Evolutionary conservation across 1,139 yeast genomes (phyloP).

Genomic region (Blastobotrys illinoisensis): DNA sequence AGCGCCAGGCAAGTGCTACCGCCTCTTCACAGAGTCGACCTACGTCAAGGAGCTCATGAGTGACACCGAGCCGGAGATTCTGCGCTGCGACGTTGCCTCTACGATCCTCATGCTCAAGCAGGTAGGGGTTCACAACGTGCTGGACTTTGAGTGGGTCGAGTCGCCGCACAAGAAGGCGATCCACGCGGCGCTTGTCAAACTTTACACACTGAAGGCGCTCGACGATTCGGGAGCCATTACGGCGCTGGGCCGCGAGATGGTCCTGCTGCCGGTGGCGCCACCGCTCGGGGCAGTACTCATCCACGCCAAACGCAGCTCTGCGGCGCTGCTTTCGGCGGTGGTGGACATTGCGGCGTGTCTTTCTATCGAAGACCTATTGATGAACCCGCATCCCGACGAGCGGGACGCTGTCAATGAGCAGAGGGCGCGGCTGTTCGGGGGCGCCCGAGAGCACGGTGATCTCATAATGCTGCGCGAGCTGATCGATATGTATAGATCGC

Average conservation of each 20-base stretch:
- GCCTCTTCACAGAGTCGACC: conserved; percentile 73
- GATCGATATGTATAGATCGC: conserved; percentile 51
- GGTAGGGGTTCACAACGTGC: conserved; percentile 74
- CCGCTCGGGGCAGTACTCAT: conserved; percentile 84
- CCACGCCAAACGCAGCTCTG: conserved; percentile 57
- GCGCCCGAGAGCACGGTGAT: conserved; percentile 75
- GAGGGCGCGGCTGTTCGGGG: conserved; percentile 48
- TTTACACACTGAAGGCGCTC: conserved; percentile 74
- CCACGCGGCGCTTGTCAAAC: conserved; percentile 67
- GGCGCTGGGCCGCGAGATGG: conserved; percentile 72
- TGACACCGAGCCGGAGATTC: conserved; percentile 90
- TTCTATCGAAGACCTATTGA: conserved; percentile 80
- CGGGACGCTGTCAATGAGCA: conserved; percentile 70
- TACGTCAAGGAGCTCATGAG: conserved; percentile 51
- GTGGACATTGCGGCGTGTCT: conserved; percentile 88
- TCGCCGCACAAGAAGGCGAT: conserved; percentile 79
- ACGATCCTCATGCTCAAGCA: conserved; percentile 80
- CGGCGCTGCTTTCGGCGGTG: conserved; percentile 46
- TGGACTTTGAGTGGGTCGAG: conserved; percentile 90
- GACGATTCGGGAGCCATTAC: conserved; percentile 75
- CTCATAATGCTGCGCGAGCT: conserved; percentile 76
- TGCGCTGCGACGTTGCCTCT: conserved; percentile 76
- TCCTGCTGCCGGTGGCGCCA: conserved; percentile 83
- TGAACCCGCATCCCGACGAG: conserved; percentile 72
- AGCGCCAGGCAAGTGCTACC: conserved; percentile 79